Base-by-base conservation (phyloP, 192 early-diverging fungal species). In the Podila epigama region DNA sequence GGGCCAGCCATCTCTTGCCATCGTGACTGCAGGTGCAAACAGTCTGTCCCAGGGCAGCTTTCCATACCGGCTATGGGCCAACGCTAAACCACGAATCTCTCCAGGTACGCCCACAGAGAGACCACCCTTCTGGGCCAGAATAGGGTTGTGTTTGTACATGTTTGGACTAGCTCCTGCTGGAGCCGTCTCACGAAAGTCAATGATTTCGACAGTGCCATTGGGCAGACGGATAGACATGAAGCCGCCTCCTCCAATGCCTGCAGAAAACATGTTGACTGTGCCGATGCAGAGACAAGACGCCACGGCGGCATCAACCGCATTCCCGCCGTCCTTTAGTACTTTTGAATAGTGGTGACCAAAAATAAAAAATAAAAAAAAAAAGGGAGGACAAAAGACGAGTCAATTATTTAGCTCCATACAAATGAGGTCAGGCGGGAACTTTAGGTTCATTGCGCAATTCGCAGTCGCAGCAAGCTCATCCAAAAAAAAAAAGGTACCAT, bases 211-310 rank as follows among this genome's bases (percentile, higher is more conserved):
- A 9, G 75, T 85, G 1, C 88, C 89, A 52, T 88, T 86, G 5
- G 83, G 68, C 5, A 83, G 79, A 34, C 93, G 87, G 10, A 96
- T 86, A 16, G 94, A 77, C 92, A 96, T 94, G 67, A 98, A 96
- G 8, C 97, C 97, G 32, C 97, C 97, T 12, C 97, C 95, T 34
- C 97, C 95, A 52, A 98, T 94, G 36, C 97, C 97, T 16, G 90
- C 88, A n/a, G 92, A 90, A 81, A 94, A 96, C 22, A 85, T 87
- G 72, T 97, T 92, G 32, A 96, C 86, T 16, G 91, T 86, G 33
- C 95, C 97, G 66, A 95, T 86, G 68, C 96, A 96, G 18, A 96
- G 82, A 20, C 92, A 85, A 36, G 94, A 86, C 3, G 95, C 95
- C 36, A 98, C 89, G 7, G 93, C 90, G 1, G 94, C 90, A 80